Conservation (phyloP, 768 basidiomycete species). For the Tulasnella sp. region DNA sequence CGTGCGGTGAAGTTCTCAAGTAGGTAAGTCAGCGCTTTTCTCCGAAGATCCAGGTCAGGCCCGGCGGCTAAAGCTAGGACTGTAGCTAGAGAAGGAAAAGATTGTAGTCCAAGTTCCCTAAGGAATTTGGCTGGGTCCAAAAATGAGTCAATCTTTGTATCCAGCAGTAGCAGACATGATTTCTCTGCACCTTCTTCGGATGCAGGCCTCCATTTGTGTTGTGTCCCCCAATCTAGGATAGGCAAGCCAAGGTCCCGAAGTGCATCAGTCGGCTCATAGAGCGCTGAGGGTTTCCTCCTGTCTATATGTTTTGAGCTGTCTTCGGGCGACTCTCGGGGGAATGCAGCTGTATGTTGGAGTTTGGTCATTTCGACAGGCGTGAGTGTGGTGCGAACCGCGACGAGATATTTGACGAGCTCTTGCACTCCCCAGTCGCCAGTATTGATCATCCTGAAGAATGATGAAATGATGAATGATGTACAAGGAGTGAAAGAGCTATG, state of each 20-base stretch:
- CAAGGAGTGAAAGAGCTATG: too few relatives aligned
- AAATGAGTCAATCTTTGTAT: too few relatives aligned
- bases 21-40: slow-evolving; percentile 66
- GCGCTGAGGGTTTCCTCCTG: slow-evolving; percentile 31
- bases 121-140: slow-evolving; percentile 16
- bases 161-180: neutral
- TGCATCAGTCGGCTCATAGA: slow-evolving; percentile 74
- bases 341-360: slow-evolving; percentile 57
- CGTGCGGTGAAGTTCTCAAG: slow-evolving; percentile 55
- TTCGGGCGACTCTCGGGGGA: slow-evolving; percentile 44
- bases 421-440: slow-evolving; percentile 83
- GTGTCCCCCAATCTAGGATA: slow-evolving; percentile 74
- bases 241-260: slow-evolving; percentile 68
- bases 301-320: slow-evolving; percentile 4
- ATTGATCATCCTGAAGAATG: slow-evolving; percentile 76
- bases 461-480: too few relatives aligned
- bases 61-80: slow-evolving; percentile 61
- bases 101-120: slow-evolving; percentile 19
- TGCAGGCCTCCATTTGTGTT: slow-evolving; percentile 63
- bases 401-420: slow-evolving; percentile 79
- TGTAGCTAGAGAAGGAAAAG: slow-evolving; percentile 53
- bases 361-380: slow-evolving; percentile 44
- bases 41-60: slow-evolving; percentile 38
- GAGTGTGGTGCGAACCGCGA: slow-evolving; percentile 60
- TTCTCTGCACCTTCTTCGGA: slow-evolving; percentile 69